Base-by-base conservation (phyloP, 306 rosid genomes). In the Trifolium dubium region DNA sequence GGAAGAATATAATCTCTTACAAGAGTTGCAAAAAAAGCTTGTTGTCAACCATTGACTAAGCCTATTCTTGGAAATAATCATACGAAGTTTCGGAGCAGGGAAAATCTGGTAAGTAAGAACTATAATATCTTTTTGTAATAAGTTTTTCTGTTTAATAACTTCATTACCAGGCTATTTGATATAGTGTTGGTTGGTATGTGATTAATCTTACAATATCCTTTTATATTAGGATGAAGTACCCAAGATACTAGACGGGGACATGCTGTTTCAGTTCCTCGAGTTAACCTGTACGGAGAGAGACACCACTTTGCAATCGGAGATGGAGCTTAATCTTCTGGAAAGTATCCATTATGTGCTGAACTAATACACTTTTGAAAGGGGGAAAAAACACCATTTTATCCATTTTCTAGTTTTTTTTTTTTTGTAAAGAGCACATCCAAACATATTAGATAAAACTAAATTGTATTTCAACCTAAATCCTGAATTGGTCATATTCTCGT, bases 21-120 rank as follows among this genome's bases (percentile, higher is more conserved):
- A 88, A 81, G 96, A 88, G 67, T 89, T 92, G 78, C 96, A 92
- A 81, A 89, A 86, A 74, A 92, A 88, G 75, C 92, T 92, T 31
- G 88, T 75, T 43, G 85, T 78, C 71, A 94, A 92, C 81, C 91
- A 85, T 34, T 87, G 78, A 88, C 98, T 65, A 85, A 86, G 18
- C 98, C 96, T 67, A 76, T 92, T n/a, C n/a, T n/a, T n/a, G n/a
- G n/a, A n/a, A n/a, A n/a, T n/a, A n/a, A n/a, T n/a, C n/a, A n/a
- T n/a, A n/a, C n/a, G n/a, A n/a, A n/a, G n/a, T n/a, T n/a, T 72
- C 98, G 96, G 30, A 75, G 98, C 81, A 92, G 92, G 15, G 98
- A 87, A 90, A 88, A 67, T 79, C 89, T 88, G n/a, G 98, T 92
- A 87, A 85, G 92, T 63, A 43, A 9, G 11, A 60, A 63, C 28